phyloP scores from a whole-genome alignment of 495 filamentous ascomycete genomes.

The Umbilicaria muhlenbergii region DNA sequence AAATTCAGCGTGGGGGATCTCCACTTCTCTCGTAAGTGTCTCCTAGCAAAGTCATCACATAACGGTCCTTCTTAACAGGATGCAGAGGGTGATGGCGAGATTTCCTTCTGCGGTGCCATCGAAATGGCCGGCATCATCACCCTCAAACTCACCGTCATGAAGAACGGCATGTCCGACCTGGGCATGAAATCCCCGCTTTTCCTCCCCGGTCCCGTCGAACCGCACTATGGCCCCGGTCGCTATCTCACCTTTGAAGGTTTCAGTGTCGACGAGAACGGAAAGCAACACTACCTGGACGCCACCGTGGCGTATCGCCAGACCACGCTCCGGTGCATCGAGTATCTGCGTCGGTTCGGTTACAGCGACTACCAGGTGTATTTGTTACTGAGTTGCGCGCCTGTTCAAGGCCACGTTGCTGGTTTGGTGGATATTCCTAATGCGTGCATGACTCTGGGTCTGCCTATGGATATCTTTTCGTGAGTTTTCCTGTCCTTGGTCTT shows the following conservation, averaged over 20 bases:
- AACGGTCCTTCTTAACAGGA: neutral
- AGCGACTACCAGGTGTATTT: conserved; percentile 79
- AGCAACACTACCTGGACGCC: conserved; percentile 88
- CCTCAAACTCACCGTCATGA: conserved; percentile 79
- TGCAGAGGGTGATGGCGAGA: conserved; percentile 76
- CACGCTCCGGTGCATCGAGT: conserved; percentile 68
- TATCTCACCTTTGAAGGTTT: conserved; percentile 93
- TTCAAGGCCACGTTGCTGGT: conserved; percentile 89
- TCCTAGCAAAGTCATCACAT: neutral
- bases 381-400: conserved; percentile 71
- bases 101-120: conserved; percentile 91
- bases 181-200: conserved; percentile 81
- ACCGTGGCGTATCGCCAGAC: conserved; percentile 88
- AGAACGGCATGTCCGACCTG: conserved; percentile 60
- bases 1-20: conserved; percentile 90
- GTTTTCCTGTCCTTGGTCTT: no score
- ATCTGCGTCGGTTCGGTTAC: conserved; percentile 67
- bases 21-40: conserved; percentile 52
- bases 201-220: conserved; percentile 81
- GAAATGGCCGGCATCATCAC: conserved; percentile 95
- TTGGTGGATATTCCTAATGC: conserved; percentile 72
- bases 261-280: conserved; percentile 78
- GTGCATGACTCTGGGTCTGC: conserved; percentile 78
- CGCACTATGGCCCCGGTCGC: conserved; percentile 72
- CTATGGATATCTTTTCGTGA: conserved; percentile 70